Evolutionary conservation across 495 filamentous ascomycete genomes (phyloP).

Genomic region (Rostrohypoxylon terebratum): DNA sequence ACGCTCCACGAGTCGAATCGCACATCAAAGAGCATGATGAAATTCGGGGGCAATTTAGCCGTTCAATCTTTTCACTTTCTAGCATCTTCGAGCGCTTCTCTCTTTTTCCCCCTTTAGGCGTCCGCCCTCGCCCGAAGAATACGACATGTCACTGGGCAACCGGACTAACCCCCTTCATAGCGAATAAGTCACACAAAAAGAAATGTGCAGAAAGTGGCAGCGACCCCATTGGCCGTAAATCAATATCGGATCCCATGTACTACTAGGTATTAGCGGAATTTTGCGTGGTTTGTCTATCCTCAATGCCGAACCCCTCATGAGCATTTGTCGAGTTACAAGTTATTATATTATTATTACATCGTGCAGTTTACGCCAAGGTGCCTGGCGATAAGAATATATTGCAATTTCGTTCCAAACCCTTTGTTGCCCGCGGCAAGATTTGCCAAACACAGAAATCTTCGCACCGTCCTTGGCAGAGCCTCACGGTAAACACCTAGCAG

Average conservation of each 20-base stretch:
- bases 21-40: slow-evolving; percentile 13
- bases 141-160: slow-evolving; percentile 33
- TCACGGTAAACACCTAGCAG: slow-evolving; percentile 29
- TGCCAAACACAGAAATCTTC: slow-evolving; percentile 35
- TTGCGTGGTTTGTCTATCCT: not conserved
- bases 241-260: slow-evolving; percentile 7
- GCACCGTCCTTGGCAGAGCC: slow-evolving; percentile 35
- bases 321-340: not conserved
- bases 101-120: slow-evolving; percentile 3
- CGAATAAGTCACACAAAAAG: slow-evolving; percentile 10
- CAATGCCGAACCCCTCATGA: slow-evolving; percentile 5
- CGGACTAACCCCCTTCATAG: slow-evolving; percentile 9
- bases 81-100: not conserved
- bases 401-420: slow-evolving; percentile 3
- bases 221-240: slow-evolving; percentile 13
- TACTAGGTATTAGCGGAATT: slow-evolving; percentile 4
- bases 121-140: slow-evolving; percentile 9
- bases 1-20: slow-evolving; percentile 20
- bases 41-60: slow-evolving; percentile 36
- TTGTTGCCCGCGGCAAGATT: slow-evolving; percentile 8
- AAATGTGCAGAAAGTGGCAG: not conserved
- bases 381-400: slow-evolving; percentile 17
- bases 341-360: slow-evolving; percentile 14
- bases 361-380: slow-evolving; percentile 24
- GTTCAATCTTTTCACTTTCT: slow-evolving; percentile 8